These are phyloP conservation scores for Zarea fungicola DNA, from an alignment of 2,329 filamentous ascomycete species.

Conservation along the genomic window DNA sequence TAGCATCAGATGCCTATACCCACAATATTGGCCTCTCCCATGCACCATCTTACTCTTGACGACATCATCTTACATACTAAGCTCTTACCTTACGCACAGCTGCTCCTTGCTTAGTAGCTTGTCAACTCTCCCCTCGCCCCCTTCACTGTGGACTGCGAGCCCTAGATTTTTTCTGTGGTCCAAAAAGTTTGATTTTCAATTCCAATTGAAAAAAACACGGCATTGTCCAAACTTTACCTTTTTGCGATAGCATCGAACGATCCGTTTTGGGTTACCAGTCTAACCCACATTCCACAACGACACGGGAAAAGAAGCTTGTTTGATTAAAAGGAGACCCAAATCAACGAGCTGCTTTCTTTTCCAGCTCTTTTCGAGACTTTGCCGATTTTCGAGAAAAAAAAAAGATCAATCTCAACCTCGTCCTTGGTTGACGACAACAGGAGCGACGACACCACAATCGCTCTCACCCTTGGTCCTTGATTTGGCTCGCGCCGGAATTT, in stretches of 20 bases:
- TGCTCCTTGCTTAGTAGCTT: no score
- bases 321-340: background rate
- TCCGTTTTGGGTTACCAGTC: background rate
- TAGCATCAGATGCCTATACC: background rate
- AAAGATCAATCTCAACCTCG: no score
- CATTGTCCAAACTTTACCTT: background rate
- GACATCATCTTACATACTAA: constrained; percentile 11
- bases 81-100: constrained; percentile 1
- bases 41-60: constrained; percentile 8
- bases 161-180: background rate
- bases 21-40: background rate
- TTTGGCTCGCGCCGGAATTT: no score
- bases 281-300: constrained; percentile 5
- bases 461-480: no score
- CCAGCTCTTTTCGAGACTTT: no score
- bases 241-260: background rate
- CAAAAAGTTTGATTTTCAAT: no score
- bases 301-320: background rate
- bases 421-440: no score
- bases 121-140: no score
- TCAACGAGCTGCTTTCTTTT: background rate
- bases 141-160: constrained; percentile 4
- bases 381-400: no score
- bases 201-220: no score
- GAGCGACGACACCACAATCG: no score